Evolutionary conservation across 768 basidiomycete species (phyloP), one percentile per base, ranked within the genome.

Genomic region (Hydnomerulius pinastri): DNA sequence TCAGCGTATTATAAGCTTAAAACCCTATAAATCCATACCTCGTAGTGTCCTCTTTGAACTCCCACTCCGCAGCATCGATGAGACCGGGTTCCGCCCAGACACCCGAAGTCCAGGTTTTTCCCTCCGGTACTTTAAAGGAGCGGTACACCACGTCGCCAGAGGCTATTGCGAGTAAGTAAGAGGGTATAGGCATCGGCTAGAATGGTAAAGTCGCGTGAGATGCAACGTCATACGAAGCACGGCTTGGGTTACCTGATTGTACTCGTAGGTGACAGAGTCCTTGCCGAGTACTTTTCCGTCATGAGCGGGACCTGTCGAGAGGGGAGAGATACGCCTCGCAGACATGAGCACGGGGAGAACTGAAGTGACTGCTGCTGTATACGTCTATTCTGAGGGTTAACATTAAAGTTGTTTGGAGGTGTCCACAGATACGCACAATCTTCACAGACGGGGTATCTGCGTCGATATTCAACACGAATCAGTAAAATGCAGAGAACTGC

Each of bases 81-180:
- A 86, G 69, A 58, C 87, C 84, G 0, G 94, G 92, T 69, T 97
- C 92, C 1, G 92, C 83, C 94, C 93, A 98, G 2, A 92, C 78
- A 4, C 94, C 94, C 10, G 81, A 86, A 20, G 75, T 86, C 90
- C 95, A 92, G 27, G 73, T 61, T 57, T 84, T 86, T 24, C 83
- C 87, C 40, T 80, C 70, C 12, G 77, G 68, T 33, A 73, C 68
- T 9, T 79, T 71, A 65, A 93, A 91, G 0, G 80, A 58, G 2
- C 76, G 80, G 68, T 93, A 94, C 23, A 77, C 77, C 2, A 96
- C 75, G 61, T 95, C 87, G 6, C 93, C 94, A 1, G 82, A 78
- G 0, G 94, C 94, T 45, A 98, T 87, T 6, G 95, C 95, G 51
- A 97, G 79, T 24, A 98, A 74, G 66, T 98, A 97, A 0, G 86